Percentiles rank a stretch among this genome's conserved stretches.
These are phyloP conservation scores for Stygiomarasmius scandens DNA, from an alignment of 1,284 basidiomycete genomes.

Conservation along the genomic window DNA sequence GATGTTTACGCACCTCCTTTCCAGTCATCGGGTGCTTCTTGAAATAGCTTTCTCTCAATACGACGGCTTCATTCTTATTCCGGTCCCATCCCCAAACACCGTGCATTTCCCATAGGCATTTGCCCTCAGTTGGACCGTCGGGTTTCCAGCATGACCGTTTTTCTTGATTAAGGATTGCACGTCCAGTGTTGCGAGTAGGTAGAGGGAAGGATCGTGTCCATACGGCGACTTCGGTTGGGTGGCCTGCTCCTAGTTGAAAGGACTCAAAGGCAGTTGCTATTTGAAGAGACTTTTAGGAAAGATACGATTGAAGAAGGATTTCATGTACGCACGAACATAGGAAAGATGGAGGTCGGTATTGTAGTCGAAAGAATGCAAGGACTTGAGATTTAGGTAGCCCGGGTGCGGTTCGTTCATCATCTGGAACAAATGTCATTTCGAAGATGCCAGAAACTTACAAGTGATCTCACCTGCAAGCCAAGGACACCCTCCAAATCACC, in stretches of 20 bases:
- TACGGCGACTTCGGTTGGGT: constrained; percentile 70
- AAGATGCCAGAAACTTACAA: neutral
- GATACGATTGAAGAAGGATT: neutral
- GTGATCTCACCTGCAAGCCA: constrained; percentile 78
- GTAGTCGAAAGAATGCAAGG: constrained; percentile 88
- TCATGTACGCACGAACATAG: constrained; percentile 65
- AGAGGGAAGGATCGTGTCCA: constrained; percentile 86
- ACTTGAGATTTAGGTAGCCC: constrained; percentile 85
- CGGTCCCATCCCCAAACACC: constrained; percentile 93
- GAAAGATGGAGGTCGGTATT: constrained; percentile 93
- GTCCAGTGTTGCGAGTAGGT: constrained; percentile 69
- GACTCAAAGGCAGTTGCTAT: constrained; percentile 82
- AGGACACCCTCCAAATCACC: constrained; percentile 79
- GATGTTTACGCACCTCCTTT: constrained; percentile 46
- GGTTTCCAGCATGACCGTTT: constrained; percentile 67
- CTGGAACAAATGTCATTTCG: constrained; percentile 37
- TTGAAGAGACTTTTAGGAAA: neutral
- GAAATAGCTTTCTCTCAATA: constrained; percentile 89
- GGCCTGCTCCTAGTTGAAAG: constrained; percentile 81
- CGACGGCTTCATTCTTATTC: constrained; percentile 68
- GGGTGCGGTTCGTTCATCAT: constrained; percentile 97
- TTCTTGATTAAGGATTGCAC: constrained; percentile 58
- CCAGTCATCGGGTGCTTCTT: constrained; percentile 64
- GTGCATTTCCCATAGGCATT: constrained; percentile 89
- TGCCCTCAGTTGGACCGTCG: constrained; percentile 70